Conservation (phyloP, 495 filamentous ascomycete genomes). For the Aspergillus indologenus region DNA sequence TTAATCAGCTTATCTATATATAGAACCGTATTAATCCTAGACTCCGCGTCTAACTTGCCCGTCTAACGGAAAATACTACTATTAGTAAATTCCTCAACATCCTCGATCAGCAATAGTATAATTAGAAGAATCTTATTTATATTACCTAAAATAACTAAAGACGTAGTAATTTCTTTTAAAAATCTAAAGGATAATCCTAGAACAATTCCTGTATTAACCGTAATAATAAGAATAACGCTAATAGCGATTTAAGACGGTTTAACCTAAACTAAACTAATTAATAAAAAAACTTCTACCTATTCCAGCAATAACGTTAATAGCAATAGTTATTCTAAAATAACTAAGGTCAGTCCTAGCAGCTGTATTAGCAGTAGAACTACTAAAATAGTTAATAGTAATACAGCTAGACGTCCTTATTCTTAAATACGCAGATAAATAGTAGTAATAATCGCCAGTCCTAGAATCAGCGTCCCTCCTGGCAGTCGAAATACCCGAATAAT, state of each 20-base stretch:
- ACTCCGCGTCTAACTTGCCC: background rate
- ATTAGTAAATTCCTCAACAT: background rate
- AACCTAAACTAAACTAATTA: background rate
- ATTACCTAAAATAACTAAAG: background rate
- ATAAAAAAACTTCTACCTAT: background rate
- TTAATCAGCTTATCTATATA: background rate
- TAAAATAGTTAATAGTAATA: constrained; percentile 1
- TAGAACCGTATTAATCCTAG: background rate
- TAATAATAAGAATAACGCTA: background rate
- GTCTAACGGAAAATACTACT: background rate
- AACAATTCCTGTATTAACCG: background rate
- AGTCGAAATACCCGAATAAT: background rate
- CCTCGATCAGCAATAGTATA: background rate
- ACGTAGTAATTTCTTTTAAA: background rate
- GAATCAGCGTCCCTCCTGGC: background rate
- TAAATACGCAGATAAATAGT: background rate
- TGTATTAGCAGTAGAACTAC: background rate
- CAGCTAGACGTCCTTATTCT: background rate
- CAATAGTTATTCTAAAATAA: background rate
- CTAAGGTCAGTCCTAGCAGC: too few relatives aligned
- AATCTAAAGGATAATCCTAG: background rate
- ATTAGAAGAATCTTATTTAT: background rate
- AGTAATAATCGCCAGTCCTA: background rate
- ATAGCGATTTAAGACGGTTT: background rate
- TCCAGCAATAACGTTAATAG: background rate